Percentiles rank a stretch among this genome's conserved stretches.
Conservation (phyloP, 1,284 basidiomycete genomes). For the Ustilago crameri region DNA sequence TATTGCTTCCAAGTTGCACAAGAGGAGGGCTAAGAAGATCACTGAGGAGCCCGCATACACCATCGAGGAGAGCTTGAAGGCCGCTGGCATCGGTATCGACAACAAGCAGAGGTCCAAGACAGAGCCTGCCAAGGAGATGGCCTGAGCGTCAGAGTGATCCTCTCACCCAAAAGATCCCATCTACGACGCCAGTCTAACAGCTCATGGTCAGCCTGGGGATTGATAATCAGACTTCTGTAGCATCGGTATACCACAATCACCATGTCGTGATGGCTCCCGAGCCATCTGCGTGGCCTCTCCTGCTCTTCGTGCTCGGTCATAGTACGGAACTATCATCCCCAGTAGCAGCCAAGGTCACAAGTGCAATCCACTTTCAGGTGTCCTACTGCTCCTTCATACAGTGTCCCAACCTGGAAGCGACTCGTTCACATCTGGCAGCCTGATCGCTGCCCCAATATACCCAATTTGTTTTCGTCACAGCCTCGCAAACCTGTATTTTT, state of each 20-base stretch:
- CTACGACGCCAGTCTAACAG: no score
- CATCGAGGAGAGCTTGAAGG: constrained; percentile 60
- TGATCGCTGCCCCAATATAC: constrained; percentile 15
- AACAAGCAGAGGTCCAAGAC: constrained; percentile 55
- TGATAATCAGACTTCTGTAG: no score
- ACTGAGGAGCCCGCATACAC: constrained; percentile 64
- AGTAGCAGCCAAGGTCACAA: no score
- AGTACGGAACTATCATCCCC: no score
- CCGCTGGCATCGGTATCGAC: constrained; percentile 64
- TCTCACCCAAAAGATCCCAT: neutral
- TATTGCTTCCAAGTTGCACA: constrained; percentile 63
- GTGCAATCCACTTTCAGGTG: no score
- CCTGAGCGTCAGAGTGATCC: constrained; percentile 8
- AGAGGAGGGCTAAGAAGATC: constrained; percentile 63
- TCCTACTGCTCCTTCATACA: no score
- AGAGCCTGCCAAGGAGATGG: constrained; percentile 24
- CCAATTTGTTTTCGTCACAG: constrained; percentile 9
- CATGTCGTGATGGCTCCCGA: no score
- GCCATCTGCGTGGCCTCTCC: no score
- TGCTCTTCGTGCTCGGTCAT: no score
- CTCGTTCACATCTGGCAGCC: neutral
- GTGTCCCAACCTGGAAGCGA: no score
- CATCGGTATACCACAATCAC: no score
- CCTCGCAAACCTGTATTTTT: constrained; percentile 36
- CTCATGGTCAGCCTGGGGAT: no score